phyloP scores from a whole-genome alignment of 2,329 filamentous ascomycete genomes.

The Cladophialophora exuberans region DNA sequence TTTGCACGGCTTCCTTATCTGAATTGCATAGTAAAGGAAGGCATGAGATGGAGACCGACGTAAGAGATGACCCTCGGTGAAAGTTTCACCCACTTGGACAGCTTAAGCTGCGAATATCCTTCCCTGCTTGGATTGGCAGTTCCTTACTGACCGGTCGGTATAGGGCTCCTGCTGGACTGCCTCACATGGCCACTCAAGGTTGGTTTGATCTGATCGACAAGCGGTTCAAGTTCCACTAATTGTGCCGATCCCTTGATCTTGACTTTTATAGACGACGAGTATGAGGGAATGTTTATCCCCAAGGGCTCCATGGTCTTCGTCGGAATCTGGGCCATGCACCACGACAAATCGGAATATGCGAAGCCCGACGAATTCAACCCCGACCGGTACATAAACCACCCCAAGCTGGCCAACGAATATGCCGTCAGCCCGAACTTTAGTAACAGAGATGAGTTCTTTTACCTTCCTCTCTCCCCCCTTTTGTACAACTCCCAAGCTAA shows the following conservation, averaged over 20 bases:
- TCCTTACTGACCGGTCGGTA: too few species aligned
- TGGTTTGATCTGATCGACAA: too few species aligned
- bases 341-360: conserved; percentile 45
- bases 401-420: conserved; percentile 9
- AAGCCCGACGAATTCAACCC: conserved; percentile 47
- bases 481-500: too few species aligned
- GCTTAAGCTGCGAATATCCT: too few species aligned
- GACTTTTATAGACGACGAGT: conserved; percentile 55
- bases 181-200: conserved; percentile 22
- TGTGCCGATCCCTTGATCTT: too few species aligned
- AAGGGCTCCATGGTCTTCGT: conserved; percentile 48
- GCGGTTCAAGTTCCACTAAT: too few species aligned
- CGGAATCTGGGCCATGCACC: conserved; percentile 34
- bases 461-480: too few species aligned
- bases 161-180: conserved; percentile 19
- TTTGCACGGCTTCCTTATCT: conserved; percentile 38
- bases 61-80: conserved; percentile 12
- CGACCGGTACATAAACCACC: conserved; percentile 53
- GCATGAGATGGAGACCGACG: conserved; percentile 40
- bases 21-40: conserved; percentile 39
- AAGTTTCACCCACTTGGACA: not conserved
- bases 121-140: too few species aligned
- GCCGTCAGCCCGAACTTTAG: conserved; percentile 8
- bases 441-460: too few species aligned
- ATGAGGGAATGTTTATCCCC: conserved; percentile 54